A percentile compares a stretch with the other conserved stretches of the same genome.
These are phyloP conservation scores for Tricholoma matsutake DNA, from an alignment of 768 basidiomycete genomes.

Conservation along the genomic window DNA sequence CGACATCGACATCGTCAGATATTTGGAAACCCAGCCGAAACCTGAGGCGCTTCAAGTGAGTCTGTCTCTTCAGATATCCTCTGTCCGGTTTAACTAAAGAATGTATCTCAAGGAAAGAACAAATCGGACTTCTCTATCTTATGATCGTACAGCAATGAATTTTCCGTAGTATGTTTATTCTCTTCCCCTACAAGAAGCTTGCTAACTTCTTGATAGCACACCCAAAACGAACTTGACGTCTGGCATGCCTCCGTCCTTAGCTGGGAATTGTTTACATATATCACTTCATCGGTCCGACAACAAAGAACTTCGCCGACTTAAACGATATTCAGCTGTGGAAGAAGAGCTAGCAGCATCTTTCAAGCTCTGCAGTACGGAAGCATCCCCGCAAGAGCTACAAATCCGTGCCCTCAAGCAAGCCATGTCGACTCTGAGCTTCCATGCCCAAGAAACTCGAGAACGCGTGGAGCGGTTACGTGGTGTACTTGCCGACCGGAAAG, in stretches of 20 bases:
- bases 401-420: constrained; percentile 44
- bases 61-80: not conserved
- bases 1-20: not conserved
- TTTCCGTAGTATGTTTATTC: not conserved
- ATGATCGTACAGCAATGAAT: not conserved
- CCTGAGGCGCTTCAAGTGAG: not conserved
- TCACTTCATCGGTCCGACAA: not conserved
- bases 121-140: not conserved
- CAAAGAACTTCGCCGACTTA: constrained; percentile 21
- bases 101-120: not conserved
- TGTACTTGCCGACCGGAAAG: constrained; percentile 34
- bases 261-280: not conserved
- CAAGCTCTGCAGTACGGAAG: constrained; percentile 29
- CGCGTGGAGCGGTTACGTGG: constrained; percentile 37
- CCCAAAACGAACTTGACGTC: not conserved
- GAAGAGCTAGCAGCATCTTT: constrained; percentile 36
- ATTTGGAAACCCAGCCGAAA: not conserved
- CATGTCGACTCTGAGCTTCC: constrained; percentile 39
- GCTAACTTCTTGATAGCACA: not conserved
- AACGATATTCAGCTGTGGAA: constrained; percentile 46
- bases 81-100: not conserved
- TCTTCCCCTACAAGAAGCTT: not conserved
- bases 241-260: not conserved
- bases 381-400: constrained; percentile 42
- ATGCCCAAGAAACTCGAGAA: constrained; percentile 44